Percentiles rank a stretch among this genome's conserved stretches.
Evolutionary conservation across 805 yeast genomes (phyloP).

Genomic region (Starmerella kuoi): DNA sequence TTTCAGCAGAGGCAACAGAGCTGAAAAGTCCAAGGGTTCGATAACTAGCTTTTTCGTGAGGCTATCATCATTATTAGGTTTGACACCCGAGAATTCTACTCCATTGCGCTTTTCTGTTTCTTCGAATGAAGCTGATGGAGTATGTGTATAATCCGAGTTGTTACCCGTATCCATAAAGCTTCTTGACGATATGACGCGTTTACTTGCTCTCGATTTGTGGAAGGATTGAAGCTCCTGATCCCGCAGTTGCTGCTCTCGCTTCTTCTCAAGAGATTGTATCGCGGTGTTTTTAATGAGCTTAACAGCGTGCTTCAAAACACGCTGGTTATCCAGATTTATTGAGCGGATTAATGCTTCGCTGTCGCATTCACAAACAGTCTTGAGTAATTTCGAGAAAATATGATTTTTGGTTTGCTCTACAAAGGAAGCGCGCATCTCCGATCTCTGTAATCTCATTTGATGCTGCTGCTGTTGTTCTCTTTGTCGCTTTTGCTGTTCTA

Average conservation of each 20-base stretch:
- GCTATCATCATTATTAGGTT: not conserved
- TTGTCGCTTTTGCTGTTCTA: not conserved
- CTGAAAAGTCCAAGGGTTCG: not conserved
- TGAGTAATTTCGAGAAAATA: not conserved
- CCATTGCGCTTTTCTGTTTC: no score
- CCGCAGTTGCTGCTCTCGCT: not conserved
- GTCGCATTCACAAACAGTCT: constrained; percentile 1
- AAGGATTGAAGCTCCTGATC: constrained; percentile 6
- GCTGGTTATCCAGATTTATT: not conserved
- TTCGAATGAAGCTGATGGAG: not conserved
- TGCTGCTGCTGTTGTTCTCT: not conserved
- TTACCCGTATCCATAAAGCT: not conserved
- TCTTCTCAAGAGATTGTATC: not conserved
- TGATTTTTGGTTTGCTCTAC: constrained; percentile 1
- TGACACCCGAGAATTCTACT: not conserved
- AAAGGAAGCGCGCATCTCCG: constrained; percentile 2
- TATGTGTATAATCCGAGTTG: not conserved
- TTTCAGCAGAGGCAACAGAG: not conserved
- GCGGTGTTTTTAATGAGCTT: not conserved
- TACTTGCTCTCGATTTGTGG: not conserved
- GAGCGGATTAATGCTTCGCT: not conserved
- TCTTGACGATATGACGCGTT: constrained; percentile 5
- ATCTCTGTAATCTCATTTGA: not conserved
- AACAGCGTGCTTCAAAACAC: not conserved
- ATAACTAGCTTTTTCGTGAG: no score